Evolutionary conservation across 1,139 yeast genomes (phyloP).

Genomic region (Suhomyces kunorum): DNA sequence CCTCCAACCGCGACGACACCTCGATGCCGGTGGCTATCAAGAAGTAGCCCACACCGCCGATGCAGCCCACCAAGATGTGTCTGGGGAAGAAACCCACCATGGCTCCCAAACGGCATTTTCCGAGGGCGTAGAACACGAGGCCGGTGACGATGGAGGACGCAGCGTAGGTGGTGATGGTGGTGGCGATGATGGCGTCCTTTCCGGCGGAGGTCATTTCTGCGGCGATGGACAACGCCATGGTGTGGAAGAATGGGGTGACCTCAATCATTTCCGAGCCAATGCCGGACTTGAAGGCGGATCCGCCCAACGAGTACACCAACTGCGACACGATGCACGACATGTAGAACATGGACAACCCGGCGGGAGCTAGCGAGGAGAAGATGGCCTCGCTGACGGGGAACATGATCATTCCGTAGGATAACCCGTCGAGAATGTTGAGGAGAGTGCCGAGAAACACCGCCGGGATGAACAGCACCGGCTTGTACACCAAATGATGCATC

Average conservation of each 20-base stretch:
- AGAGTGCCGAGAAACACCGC: conserved; percentile 84
- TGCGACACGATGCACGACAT: conserved; percentile 87
- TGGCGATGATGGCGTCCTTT: conserved; percentile 70
- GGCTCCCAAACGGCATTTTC: conserved; percentile 77
- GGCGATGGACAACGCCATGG: conserved; percentile 81
- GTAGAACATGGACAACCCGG: conserved; percentile 92
- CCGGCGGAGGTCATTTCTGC: conserved; percentile 50
- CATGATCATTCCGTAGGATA: conserved; percentile 96
- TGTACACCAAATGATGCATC: conserved; percentile 24
- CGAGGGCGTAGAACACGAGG: conserved; percentile 69
- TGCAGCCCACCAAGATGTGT: conserved; percentile 93
- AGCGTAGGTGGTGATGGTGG: conserved; percentile 86
- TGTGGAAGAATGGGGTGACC: conserved; percentile 94
- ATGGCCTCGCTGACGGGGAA: conserved; percentile 85
- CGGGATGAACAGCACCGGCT: conserved; percentile 58
- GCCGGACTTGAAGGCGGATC: conserved; percentile 84
- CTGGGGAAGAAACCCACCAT: conserved; percentile 94
- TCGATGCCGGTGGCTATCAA: conserved; percentile 87
- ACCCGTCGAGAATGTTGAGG: conserved; percentile 85
- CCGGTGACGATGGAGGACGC: conserved; percentile 86
- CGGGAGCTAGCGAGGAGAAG: conserved; percentile 77
- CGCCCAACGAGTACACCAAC: conserved; percentile 83
- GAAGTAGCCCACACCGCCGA: conserved; percentile 97
- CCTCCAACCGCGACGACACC: conserved; percentile 77
- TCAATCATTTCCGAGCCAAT: conserved; percentile 98